Evolutionary conservation across 148 eudicot species (phyloP).

Genomic region (Rhododendron ovatum): DNA sequence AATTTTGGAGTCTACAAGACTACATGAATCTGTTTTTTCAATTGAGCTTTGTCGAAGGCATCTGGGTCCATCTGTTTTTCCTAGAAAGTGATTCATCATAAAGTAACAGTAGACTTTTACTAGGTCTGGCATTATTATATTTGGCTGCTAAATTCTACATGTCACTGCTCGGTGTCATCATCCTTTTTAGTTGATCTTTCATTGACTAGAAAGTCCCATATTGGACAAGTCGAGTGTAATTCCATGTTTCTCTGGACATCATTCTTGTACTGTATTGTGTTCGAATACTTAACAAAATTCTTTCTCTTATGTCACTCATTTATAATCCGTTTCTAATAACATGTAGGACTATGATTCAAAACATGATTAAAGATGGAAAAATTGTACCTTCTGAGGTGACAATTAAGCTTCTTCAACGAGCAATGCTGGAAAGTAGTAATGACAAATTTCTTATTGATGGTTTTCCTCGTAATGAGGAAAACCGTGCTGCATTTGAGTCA

Average conservation of each 20-base stretch:
- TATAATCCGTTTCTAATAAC: slow-evolving; percentile 24
- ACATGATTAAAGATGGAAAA: slow-evolving; percentile 77
- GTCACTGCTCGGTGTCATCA: neutral
- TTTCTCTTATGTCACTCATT: neutral
- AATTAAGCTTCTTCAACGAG: slow-evolving; percentile 59
- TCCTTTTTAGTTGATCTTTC: neutral
- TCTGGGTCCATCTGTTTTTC: no score
- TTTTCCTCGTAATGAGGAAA: slow-evolving; percentile 81
- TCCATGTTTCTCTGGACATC: neutral
- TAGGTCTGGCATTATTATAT: no score
- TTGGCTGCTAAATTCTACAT: neutral
- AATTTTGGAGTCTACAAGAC: no score
- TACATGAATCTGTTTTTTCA: no score
- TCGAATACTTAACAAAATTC: neutral
- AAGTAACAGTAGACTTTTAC: no score
- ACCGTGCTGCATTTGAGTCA: slow-evolving; percentile 63
- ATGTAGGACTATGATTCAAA: slow-evolving; percentile 69
- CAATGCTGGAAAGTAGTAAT: slow-evolving; percentile 52
- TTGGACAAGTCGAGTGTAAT: neutral
- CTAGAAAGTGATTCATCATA: no score
- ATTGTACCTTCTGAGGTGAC: slow-evolving; percentile 86
- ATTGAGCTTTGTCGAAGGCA: no score
- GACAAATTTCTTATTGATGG: slow-evolving; percentile 82
- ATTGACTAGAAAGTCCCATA: neutral
- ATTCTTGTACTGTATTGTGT: neutral